Conservation (phyloP, 805 yeast species). For the Lachancea waltii region DNA sequence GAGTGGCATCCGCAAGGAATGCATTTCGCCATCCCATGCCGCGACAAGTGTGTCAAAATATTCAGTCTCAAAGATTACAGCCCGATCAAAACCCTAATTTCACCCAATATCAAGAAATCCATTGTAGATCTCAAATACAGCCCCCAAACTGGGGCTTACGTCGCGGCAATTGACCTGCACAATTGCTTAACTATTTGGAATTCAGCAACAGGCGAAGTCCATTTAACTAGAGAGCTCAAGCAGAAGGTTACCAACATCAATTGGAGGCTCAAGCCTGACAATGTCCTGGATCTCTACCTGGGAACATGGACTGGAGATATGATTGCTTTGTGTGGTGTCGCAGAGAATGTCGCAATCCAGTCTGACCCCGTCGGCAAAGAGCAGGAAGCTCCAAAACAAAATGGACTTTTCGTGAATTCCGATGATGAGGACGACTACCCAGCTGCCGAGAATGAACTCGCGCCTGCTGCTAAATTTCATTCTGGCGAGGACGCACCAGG, state of each 20-base stretch:
- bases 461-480: conserved; percentile 14
- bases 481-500: conserved; percentile 12
- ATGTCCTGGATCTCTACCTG: conserved; percentile 24
- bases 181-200: conserved; percentile 54
- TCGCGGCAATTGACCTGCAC: conserved; percentile 55
- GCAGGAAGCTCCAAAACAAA: conserved; percentile 10
- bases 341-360: conserved; percentile 9
- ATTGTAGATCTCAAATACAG: conserved; percentile 54
- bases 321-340: conserved; percentile 27
- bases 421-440: conserved; percentile 27
- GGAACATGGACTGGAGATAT: conserved; percentile 40
- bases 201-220: conserved; percentile 32
- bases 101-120: conserved; percentile 14
- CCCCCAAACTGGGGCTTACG: conserved; percentile 45
- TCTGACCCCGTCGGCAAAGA: neutral
- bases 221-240: conserved; percentile 18
- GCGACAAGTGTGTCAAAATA: conserved; percentile 40
- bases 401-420: conserved; percentile 29
- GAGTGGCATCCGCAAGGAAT: conserved; percentile 72
- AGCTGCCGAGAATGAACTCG: too few relatives aligned
- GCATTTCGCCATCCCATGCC: conserved; percentile 60
- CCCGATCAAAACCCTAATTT: conserved; percentile 18
- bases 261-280: conserved; percentile 30
- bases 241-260: conserved; percentile 30
- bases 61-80: conserved; percentile 31